These are phyloP conservation scores for Metschnikowia anglica DNA, from an alignment of 805 yeast genomes.

Conservation along the genomic window DNA sequence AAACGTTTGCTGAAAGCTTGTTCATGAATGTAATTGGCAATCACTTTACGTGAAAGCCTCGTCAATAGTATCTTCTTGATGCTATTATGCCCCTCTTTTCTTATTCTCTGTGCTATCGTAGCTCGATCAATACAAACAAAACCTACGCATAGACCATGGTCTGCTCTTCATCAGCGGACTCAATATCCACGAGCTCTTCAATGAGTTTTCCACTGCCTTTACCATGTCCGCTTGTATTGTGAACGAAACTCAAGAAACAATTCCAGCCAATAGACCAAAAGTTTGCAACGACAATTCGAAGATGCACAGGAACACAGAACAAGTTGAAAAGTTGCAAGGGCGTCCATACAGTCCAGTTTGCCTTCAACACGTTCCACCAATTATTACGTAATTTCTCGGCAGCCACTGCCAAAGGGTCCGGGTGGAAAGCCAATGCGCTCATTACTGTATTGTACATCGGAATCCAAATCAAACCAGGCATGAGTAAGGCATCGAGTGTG, in stretches of 20 bases:
- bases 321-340: constrained; percentile 38
- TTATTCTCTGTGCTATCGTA: no score
- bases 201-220: constrained; percentile 36
- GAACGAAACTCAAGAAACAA: constrained; percentile 45
- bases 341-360: constrained; percentile 46
- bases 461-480: constrained; percentile 42
- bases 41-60: background rate
- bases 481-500: constrained; percentile 36
- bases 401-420: constrained; percentile 34
- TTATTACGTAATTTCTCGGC: constrained; percentile 34
- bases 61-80: background rate
- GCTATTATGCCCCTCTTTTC: no score
- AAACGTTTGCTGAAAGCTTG: background rate
- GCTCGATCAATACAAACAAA: background rate
- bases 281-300: constrained; percentile 38
- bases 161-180: constrained; percentile 35
- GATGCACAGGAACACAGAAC: constrained; percentile 39
- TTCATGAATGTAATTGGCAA: constrained; percentile 1
- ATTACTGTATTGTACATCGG: constrained; percentile 43
- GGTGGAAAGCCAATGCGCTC: constrained; percentile 37
- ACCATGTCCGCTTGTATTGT: constrained; percentile 46
- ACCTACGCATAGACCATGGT: constrained; percentile 32
- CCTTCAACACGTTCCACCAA: constrained; percentile 42
- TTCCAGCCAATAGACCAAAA: constrained; percentile 45
- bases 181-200: constrained; percentile 42